Evolutionary conservation across 352 stramenopile species (phyloP), one percentile per base, ranked within the genome.

Genomic region (Phytophthora sp.): DNA sequence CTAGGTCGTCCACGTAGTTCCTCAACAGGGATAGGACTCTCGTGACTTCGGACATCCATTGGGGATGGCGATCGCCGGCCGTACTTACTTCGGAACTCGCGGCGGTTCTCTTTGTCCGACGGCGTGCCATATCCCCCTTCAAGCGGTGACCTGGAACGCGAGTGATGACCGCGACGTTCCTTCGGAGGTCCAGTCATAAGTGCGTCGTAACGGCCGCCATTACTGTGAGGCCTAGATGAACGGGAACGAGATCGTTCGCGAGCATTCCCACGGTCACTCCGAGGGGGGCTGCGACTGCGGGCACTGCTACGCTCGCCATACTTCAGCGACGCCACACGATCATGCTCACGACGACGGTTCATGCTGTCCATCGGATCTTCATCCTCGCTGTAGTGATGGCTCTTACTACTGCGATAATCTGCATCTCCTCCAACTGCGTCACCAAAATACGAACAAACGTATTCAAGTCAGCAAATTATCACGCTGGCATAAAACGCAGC

Each of bases 111-210:
- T 63, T 75, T 75, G 30, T 73, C 54, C 7, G 66, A 57, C 9
- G 26, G 55, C 1, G 63, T 66, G 3, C 59, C 50, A 35, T 69
- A 73, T 6, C 63, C 69, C 67, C 41, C 33, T 11, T 68, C 55
- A 16, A 41, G 61, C 5, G 75, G 75, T 4, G 75, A 86, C 31
- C 54, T 69, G 4, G 74, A 86, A 33, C 57, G 73, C 6, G 69
- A 77, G 16, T 31, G 72, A 47, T 44, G 62, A 42, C 39, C 18
- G 4, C 50, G 55, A 24, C 60, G 65, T 41, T 71, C 46, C 26
- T 66, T 72, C 20, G 53, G 23, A 58, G 54, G 53, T 53, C 39
- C 58, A 35, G 3, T 9, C 51, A 51, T 57, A 4, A 35, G 27
- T 7, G 35, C 46, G 39, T 59, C 60, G 42, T 63, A 67, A 30